phyloP scores from a whole-genome alignment of 352 stramenopile genomes.

The Phytopythium cucurbitacearum region DNA sequence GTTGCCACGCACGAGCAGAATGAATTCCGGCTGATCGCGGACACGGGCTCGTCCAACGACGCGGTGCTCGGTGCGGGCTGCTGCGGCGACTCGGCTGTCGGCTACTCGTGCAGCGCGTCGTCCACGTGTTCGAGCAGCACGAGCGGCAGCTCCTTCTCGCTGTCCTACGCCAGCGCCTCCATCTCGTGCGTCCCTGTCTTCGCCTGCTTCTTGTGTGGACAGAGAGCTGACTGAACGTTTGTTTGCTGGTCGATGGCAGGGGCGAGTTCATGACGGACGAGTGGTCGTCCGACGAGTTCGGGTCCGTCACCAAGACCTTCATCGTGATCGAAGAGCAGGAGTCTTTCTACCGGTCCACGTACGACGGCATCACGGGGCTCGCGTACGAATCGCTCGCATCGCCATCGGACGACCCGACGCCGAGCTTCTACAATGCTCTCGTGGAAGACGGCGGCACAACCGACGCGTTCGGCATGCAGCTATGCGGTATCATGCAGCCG shows the following conservation, averaged over 20 bases:
- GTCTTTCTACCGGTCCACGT: conserved; percentile 68
- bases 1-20: conserved; percentile 26
- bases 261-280: conserved; percentile 69
- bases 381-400: conserved; percentile 55
- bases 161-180: conserved; percentile 57
- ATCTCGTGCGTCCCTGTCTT: conserved; percentile 42
- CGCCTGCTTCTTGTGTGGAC: neutral
- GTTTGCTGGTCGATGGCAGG: conserved; percentile 12
- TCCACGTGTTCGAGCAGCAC: conserved; percentile 44
- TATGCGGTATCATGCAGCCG: conserved; percentile 78
- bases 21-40: conserved; percentile 70
- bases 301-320: conserved; percentile 58
- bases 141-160: conserved; percentile 16
- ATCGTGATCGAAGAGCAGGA: conserved; percentile 70
- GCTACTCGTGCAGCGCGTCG: conserved; percentile 65
- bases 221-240: neutral
- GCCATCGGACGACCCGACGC: conserved; percentile 28
- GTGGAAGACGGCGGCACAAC: conserved; percentile 28
- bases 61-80: conserved; percentile 59
- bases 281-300: conserved; percentile 55
- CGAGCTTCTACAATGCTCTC: conserved; percentile 58
- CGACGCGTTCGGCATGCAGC: conserved; percentile 70
- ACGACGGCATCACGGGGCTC: conserved; percentile 76
- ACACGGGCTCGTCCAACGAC: conserved; percentile 83
- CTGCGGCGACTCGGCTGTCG: conserved; percentile 43